Evolutionary conservation across 805 yeast species (phyloP).

Genomic region (Nakazawaea wyomingensis): DNA sequence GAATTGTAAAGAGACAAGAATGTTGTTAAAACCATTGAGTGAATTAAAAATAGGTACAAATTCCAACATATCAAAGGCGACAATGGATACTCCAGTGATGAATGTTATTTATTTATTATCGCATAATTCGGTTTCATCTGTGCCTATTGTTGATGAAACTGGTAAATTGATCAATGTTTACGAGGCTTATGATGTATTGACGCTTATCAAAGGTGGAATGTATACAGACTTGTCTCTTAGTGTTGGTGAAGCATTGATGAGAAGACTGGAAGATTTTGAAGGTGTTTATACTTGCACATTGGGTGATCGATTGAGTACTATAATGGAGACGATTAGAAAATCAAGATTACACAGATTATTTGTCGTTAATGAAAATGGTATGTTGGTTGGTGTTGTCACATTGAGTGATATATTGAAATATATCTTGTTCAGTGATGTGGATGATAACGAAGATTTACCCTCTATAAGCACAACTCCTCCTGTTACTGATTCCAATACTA

Average conservation of each 20-base stretch:
- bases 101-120: constrained; percentile 85
- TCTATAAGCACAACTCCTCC: not conserved
- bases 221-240: constrained; percentile 84
- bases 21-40: constrained; percentile 68
- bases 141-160: constrained; percentile 84
- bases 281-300: constrained; percentile 96
- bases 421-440: constrained; percentile 50
- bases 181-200: constrained; percentile 92
- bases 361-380: constrained; percentile 82
- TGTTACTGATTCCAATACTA: not conserved
- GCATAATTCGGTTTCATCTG: constrained; percentile 77
- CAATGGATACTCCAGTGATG: constrained; percentile 87
- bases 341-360: constrained; percentile 88
- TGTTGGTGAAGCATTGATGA: constrained; percentile 93
- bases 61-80: constrained; percentile 63
- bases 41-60: constrained; percentile 62
- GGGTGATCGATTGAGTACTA: constrained; percentile 79
- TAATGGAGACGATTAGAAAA: constrained; percentile 88
- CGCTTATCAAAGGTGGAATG: constrained; percentile 89
- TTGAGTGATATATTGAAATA: constrained; percentile 87
- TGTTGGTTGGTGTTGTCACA: constrained; percentile 77
- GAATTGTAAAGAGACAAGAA: constrained; percentile 91
- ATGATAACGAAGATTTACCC: constrained; percentile 5
- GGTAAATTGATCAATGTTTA: constrained; percentile 77
- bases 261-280: constrained; percentile 93